These are phyloP conservation scores for Ruellia speciosa DNA, from an alignment of 305 asterid species.

Conservation along the genomic window DNA sequence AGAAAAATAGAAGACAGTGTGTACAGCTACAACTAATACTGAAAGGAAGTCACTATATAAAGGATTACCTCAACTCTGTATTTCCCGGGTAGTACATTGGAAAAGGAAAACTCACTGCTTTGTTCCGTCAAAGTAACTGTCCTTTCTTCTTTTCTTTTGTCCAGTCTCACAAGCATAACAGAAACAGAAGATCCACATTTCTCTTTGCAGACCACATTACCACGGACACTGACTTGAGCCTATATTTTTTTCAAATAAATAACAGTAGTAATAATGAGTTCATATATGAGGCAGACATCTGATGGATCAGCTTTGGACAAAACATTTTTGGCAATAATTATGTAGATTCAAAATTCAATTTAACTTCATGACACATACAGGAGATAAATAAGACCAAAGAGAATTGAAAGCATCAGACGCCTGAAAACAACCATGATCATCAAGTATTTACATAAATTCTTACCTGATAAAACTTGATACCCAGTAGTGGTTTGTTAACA, in stretches of 20 bases:
- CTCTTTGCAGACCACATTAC: conserved; percentile 81
- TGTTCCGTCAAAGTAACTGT: conserved; percentile 47
- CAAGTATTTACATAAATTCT: conserved; percentile 17
- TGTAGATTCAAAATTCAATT: conserved; percentile 7
- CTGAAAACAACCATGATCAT: not conserved
- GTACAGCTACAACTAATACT: conserved; percentile 1
- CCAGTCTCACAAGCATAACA: conserved; percentile 53
- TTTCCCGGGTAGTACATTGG: conserved; percentile 82
- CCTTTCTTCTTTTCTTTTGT: conserved; percentile 46
- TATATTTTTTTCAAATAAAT: conserved; percentile 24
- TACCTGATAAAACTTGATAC: conserved; percentile 75
- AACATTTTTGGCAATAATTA: conserved; percentile 6
- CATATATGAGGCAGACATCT: conserved; percentile 6
- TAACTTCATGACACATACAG: not conserved
- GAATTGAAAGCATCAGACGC: conserved; percentile 7
- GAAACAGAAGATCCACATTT: conserved; percentile 70
- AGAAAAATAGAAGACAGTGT: conserved; percentile 7
- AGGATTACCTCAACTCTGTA: conserved; percentile 77
- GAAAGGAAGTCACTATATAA: conserved; percentile 20
- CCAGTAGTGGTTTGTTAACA: conserved; percentile 56
- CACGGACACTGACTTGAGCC: conserved; percentile 84
- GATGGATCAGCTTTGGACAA: conserved; percentile 12
- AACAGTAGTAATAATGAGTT: conserved; percentile 10
- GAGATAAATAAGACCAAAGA: conserved; percentile 4
- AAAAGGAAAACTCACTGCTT: conserved; percentile 54